Conservation (phyloP, 2,329 filamentous ascomycete species). For the Penicillium italicum region DNA sequence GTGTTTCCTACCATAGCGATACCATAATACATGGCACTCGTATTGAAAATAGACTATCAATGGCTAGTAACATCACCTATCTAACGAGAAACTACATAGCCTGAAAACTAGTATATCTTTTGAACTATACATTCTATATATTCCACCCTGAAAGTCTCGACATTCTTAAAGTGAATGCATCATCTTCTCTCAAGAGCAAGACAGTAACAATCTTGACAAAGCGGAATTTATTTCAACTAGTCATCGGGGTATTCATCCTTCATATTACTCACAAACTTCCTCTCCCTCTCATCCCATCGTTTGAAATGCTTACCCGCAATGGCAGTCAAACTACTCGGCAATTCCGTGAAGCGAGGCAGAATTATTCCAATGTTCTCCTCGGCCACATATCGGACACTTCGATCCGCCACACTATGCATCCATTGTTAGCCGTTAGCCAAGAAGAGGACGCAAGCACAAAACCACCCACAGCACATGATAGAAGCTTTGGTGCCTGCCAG, state of each 20-base stretch:
- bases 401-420: conserved; percentile 58
- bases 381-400: conserved; percentile 68
- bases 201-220: not conserved
- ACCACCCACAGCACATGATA: conserved; percentile 79
- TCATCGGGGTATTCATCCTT: conserved; percentile 83
- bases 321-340: conserved; percentile 53
- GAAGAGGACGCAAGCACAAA: not conserved
- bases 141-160: no score
- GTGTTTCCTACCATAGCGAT: no score
- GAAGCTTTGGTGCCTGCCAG: conserved; percentile 65
- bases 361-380: conserved; percentile 76
- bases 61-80: no score
- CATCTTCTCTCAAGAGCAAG: not conserved
- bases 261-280: conserved; percentile 78
- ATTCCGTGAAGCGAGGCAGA: conserved; percentile 49
- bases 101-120: no score
- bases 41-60: no score
- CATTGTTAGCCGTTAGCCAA: conserved; percentile 19
- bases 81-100: no score
- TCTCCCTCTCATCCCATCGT: conserved; percentile 66
- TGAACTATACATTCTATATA: no score
- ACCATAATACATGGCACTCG: no score
- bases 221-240: conserved; percentile 40
- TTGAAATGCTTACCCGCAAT: conserved; percentile 85
- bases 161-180: no score